Evolutionary conservation across 2,329 filamentous ascomycete genomes (phyloP).

Genomic region (Neofusicoccum kwambonambiense): DNA sequence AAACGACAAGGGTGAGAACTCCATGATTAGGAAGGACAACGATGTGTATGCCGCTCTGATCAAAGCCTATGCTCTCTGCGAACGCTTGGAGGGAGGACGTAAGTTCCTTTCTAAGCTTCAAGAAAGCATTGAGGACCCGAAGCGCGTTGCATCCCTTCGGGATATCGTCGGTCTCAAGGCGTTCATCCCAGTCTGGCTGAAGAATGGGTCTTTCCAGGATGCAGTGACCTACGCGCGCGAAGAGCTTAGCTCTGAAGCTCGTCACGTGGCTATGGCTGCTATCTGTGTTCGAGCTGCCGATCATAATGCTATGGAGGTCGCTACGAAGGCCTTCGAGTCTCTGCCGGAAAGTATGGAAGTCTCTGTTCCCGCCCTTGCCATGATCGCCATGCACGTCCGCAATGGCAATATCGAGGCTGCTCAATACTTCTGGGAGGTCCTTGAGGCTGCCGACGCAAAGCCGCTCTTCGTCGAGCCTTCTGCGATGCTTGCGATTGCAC

Average conservation of each 20-base stretch:
- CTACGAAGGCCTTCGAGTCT: conserved; percentile 56
- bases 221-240: conserved; percentile 71
- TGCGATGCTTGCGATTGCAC: conserved; percentile 83
- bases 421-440: conserved; percentile 74
- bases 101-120: conserved; percentile 84
- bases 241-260: conserved; percentile 57
- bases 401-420: conserved; percentile 75
- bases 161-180: conserved; percentile 70
- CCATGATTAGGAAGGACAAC: conserved; percentile 71
- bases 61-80: conserved; percentile 80
- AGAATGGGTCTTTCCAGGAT: conserved; percentile 67
- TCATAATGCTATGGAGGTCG: conserved; percentile 66
- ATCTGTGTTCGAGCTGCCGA: conserved; percentile 81
- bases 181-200: conserved; percentile 75
- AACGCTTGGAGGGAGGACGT: conserved; percentile 75
- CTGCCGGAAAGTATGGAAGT: conserved; percentile 47
- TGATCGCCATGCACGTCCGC: conserved; percentile 84
- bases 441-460: conserved; percentile 62
- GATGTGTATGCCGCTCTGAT: conserved; percentile 90
- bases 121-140: conserved; percentile 49
- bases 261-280: conserved; percentile 64
- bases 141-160: conserved; percentile 62
- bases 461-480: conserved; percentile 78
- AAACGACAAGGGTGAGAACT: conserved; percentile 71
- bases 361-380: conserved; percentile 66